Evolutionary conservation across 371 early-diverging fungal species (phyloP).

Genomic region (Rhizopus delemar): DNA sequence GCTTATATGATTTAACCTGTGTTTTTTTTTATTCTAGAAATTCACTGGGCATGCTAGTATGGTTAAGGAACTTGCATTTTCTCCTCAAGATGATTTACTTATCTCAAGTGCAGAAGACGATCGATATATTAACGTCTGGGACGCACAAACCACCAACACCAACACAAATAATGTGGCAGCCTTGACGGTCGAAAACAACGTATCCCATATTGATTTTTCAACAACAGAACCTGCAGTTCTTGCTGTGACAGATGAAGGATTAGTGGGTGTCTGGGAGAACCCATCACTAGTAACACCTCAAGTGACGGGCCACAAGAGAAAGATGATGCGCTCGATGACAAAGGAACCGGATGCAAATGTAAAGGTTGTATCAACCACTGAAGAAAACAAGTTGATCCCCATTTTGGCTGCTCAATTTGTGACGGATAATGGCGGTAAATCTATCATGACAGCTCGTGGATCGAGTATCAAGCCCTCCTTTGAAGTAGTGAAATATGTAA

Average conservation of each 20-base stretch:
- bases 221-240: conserved; percentile 55
- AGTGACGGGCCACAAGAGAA: conserved; percentile 39
- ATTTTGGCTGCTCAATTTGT: conserved; percentile 68
- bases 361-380: conserved; percentile 50
- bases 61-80: conserved; percentile 60
- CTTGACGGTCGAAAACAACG: conserved; percentile 67
- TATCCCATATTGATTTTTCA: conserved; percentile 56
- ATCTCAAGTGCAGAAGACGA: conserved; percentile 76
- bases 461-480: conserved; percentile 71
- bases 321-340: conserved; percentile 64
- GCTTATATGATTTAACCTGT: too few species aligned
- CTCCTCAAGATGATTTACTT: conserved; percentile 57
- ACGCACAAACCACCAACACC: conserved; percentile 54
- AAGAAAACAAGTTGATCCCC: conserved; percentile 50
- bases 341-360: conserved; percentile 61
- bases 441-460: conserved; percentile 72
- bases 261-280: conserved; percentile 72
- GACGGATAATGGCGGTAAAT: conserved; percentile 41
- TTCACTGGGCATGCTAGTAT: conserved; percentile 77
- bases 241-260: conserved; percentile 74
- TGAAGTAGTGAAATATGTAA: conserved; percentile 59
- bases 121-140: conserved; percentile 79
- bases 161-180: conserved; percentile 57
- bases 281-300: conserved; percentile 29
- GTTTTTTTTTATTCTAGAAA: conserved; percentile 29